These are phyloP conservation scores for Lyophyllum decastes DNA, from an alignment of 768 basidiomycete genomes.

Conservation along the genomic window DNA sequence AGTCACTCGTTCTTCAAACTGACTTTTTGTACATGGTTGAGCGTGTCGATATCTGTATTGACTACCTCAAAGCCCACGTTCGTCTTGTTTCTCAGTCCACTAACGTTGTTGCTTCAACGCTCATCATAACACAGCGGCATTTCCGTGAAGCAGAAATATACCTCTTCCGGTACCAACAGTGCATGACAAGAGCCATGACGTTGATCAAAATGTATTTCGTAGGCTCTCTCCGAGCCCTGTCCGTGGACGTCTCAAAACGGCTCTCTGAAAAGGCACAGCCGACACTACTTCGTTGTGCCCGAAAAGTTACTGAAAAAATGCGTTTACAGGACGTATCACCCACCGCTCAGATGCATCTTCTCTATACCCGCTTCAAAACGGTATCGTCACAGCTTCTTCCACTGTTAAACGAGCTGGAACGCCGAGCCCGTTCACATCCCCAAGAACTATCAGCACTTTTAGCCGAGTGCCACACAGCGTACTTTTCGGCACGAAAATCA, in stretches of 20 bases:
- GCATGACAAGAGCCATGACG: constrained; percentile 97
- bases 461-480: constrained; percentile 85
- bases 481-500: constrained; percentile 71
- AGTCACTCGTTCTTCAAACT: constrained; percentile 84
- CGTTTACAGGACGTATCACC: constrained; percentile 65
- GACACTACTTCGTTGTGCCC: neutral
- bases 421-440: constrained; percentile 71
- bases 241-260: constrained; percentile 74
- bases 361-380: constrained; percentile 86
- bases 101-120: neutral
- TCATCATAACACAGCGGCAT: constrained; percentile 59
- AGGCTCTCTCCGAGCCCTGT: constrained; percentile 76
- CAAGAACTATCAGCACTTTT: constrained; percentile 84
- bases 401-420: constrained; percentile 83
- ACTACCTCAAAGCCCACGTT: constrained; percentile 86
- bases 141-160: constrained; percentile 94
- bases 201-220: constrained; percentile 97
- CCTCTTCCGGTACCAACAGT: constrained; percentile 96
- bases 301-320: neutral
- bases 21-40: constrained; percentile 98
- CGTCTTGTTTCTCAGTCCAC: constrained; percentile 27
- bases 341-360: constrained; percentile 79
- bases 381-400: constrained; percentile 74
- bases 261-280: constrained; percentile 68
- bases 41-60: constrained; percentile 91